Base-by-base conservation (phyloP, 2,329 filamentous ascomycete genomes). In the Venturia nashicola region DNA sequence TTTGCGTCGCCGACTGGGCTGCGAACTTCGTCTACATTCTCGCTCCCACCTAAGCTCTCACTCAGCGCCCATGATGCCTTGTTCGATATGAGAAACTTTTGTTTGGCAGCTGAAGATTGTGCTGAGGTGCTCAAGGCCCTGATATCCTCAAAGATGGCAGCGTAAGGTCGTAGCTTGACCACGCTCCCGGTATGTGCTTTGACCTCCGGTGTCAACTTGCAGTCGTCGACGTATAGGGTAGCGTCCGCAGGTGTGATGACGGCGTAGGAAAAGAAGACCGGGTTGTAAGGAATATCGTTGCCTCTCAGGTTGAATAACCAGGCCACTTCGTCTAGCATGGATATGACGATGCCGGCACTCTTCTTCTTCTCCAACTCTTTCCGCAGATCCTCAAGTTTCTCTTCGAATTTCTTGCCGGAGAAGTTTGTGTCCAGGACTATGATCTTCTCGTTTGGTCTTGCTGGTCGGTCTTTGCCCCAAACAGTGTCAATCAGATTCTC, bases 221-320 rank as follows among this genome's bases (percentile, higher is more conserved):
- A 82, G 14, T 86, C 83, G 71, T 97, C 89, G 65, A 97, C 80
- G 71, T 97, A 99, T 5, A 99, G 81, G 1, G 86, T 91, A 32
- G 88, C 90, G 1, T 84, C 80, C 1, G 74, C 86, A 1, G 86
- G 85, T 2, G 94, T 97, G 67, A 99, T 79, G 51, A 94, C 83
- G 55, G 93, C 93, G 71, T 97, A 99, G 18, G 93, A 94, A 77
- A 97, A 97, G 80, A 99, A 97, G 61, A 99, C 94, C 0, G 94
- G 94, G 72, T 99, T 99, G 78, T 94, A 99, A 0, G 91, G 90
- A 68, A 99, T 97, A 46, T 97, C 94, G 74, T 83, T 94, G 69
- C 94, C 94, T 69, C 94, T 86, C 60, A 99, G 78, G 76, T 99
- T 99, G 79, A 97, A 97, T n/a, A 99, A 82, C 94, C 94, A 99